phyloP scores from a whole-genome alignment of 352 stramenopile species.

The Hyaloperonospora arabidopsidis region DNA sequence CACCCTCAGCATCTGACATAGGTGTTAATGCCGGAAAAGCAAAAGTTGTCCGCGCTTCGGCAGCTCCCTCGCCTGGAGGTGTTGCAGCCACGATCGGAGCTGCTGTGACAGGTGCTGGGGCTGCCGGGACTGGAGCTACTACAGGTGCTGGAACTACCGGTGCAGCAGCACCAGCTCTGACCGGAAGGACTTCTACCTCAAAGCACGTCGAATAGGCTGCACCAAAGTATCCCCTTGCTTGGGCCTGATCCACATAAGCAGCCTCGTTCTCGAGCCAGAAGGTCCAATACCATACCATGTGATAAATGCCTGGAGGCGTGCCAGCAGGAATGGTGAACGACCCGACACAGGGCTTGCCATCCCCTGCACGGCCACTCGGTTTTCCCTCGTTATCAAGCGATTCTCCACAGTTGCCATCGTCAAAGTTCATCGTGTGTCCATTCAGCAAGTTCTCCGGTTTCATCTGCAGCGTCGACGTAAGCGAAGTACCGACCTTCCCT shows the following conservation, averaged over 20 bases:
- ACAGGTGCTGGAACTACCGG: constrained; percentile 1
- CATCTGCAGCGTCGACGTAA: constrained; percentile 46
- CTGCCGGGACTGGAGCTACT: not conserved
- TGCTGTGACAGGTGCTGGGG: constrained; percentile 1
- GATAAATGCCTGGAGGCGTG: constrained; percentile 42
- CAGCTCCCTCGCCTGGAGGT: no score
- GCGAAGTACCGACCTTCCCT: constrained; percentile 26
- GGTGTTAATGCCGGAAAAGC: no score
- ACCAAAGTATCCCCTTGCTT: constrained; percentile 55
- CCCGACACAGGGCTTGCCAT: constrained; percentile 54
- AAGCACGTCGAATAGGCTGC: constrained; percentile 65
- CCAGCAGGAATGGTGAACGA: constrained; percentile 40
- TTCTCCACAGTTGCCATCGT: constrained; percentile 58
- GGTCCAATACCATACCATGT: constrained; percentile 68
- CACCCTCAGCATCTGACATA: no score
- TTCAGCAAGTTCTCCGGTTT: constrained; percentile 38
- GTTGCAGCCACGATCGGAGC: constrained; percentile 1
- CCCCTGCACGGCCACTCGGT: constrained; percentile 37
- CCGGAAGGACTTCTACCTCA: constrained; percentile 41
- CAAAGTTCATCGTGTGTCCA: constrained; percentile 38
- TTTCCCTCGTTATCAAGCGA: constrained; percentile 36
- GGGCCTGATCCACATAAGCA: constrained; percentile 42
- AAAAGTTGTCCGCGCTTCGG: no score
- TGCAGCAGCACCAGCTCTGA: constrained; percentile 1
- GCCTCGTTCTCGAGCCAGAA: constrained; percentile 48